Evolutionary conservation across 208 protist genomes (phyloP).

Genomic region (Leptomonas seymouri): DNA sequence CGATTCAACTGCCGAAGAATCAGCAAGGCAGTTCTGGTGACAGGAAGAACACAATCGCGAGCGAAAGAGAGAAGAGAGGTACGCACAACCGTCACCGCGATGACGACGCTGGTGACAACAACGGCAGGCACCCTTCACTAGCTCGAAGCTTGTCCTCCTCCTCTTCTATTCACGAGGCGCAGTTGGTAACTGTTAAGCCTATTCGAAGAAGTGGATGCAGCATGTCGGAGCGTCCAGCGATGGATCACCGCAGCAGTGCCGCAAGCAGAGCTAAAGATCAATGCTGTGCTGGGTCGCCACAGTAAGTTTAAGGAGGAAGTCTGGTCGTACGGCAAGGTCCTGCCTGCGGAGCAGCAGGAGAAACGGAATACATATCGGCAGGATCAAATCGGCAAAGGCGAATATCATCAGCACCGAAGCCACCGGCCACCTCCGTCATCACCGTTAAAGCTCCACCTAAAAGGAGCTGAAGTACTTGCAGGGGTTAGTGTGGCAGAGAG

Average conservation of each 20-base stretch:
- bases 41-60: neutral
- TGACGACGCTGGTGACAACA: neutral
- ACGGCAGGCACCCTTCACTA: neutral
- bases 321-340: slow-evolving; percentile 30
- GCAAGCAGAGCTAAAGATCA: slow-evolving; percentile 1
- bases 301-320: slow-evolving; percentile 15
- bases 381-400: neutral
- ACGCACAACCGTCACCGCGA: neutral
- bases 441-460: neutral
- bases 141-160: neutral
- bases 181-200: slow-evolving; percentile 2
- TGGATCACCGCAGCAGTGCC: neutral
- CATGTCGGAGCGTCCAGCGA: neutral
- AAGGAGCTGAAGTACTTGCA: slow-evolving; percentile 9
- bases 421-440: no score
- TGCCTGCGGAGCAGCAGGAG: slow-evolving; percentile 12
- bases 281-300: slow-evolving; percentile 8
- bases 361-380: slow-evolving; percentile 2
- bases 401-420: neutral
- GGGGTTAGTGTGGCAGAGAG: neutral
- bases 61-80: neutral
- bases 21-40: neutral
- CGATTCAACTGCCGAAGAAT: slow-evolving; percentile 2
- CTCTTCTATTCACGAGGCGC: slow-evolving; percentile 11
- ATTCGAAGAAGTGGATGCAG: neutral